Percentiles rank a stretch among this genome's conserved stretches.
Conservation (phyloP, 495 filamentous ascomycete genomes). For the Penicillium canariense region DNA sequence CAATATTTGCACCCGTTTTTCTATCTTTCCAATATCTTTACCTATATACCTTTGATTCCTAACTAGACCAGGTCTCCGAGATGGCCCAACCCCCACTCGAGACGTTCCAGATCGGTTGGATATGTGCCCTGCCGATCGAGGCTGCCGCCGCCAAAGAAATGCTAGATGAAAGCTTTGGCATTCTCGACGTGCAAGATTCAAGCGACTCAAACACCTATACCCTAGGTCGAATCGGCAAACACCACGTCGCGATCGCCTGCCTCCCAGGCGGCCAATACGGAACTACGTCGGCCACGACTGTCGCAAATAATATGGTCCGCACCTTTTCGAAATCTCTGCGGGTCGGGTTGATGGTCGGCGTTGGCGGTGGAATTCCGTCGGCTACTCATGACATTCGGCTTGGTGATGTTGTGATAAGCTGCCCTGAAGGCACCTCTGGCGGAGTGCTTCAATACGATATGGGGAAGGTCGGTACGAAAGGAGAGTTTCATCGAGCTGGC, state of each 20-base stretch:
- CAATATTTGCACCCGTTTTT: background rate
- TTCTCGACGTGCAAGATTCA: slow-evolving; percentile 19
- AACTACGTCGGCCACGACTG: slow-evolving; percentile 35
- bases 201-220: slow-evolving; percentile 39
- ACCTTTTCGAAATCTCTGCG: slow-evolving; percentile 19
- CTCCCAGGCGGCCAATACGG: slow-evolving; percentile 42
- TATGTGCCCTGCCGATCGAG: slow-evolving; percentile 43
- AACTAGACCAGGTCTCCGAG: background rate
- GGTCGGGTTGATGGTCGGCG: slow-evolving; percentile 15
- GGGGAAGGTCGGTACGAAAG: slow-evolving; percentile 12
- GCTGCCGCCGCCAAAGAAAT: slow-evolving; percentile 40
- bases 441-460: slow-evolving; percentile 13
- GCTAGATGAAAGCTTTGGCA: slow-evolving; percentile 46
- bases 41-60: no score
- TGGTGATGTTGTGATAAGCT: slow-evolving; percentile 24
- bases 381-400: slow-evolving; percentile 17
- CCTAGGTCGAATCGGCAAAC: slow-evolving; percentile 40
- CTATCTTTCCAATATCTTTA: background rate
- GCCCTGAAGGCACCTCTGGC: slow-evolving; percentile 10
- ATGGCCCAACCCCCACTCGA: slow-evolving; percentile 5
- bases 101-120: slow-evolving; percentile 14
- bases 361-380: slow-evolving; percentile 16
- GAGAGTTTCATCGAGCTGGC: slow-evolving; percentile 40
- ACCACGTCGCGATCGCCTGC: slow-evolving; percentile 44
- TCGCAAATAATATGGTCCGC: slow-evolving; percentile 37